Conservation (phyloP, 176 grass and related monocot species). For the Oryza meridionalis region DNA sequence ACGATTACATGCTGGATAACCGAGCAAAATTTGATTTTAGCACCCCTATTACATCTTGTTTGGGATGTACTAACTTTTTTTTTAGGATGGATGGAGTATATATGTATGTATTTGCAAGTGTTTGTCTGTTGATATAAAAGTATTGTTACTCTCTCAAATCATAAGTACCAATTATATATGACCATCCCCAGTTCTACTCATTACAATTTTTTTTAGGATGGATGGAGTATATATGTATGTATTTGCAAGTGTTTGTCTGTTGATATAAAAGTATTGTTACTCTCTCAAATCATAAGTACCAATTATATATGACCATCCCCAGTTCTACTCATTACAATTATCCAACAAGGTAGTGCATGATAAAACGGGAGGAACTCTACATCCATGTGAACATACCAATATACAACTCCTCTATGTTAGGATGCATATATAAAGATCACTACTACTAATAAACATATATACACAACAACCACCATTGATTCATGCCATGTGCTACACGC, state of each 20-base stretch:
- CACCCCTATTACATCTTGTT: not conserved
- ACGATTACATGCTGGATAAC: not conserved
- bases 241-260: not conserved
- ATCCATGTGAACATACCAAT: constrained; percentile 28
- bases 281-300: not conserved
- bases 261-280: not conserved
- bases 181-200: not conserved
- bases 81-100: too few species aligned
- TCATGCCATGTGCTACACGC: constrained; percentile 38
- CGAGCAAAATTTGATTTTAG: not conserved
- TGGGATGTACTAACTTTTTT: too few species aligned
- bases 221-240: too few species aligned
- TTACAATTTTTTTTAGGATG: not conserved
- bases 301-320: not conserved
- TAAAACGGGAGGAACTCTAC: not conserved
- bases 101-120: not conserved
- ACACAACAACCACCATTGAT: not conserved
- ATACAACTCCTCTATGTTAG: not conserved
- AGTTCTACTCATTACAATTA: not conserved
- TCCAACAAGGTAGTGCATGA: not conserved
- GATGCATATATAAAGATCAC: not conserved
- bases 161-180: not conserved
- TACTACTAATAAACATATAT: not conserved
- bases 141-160: not conserved
- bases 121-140: not conserved